Evolutionary conservation across 202 grass and related monocot species (phyloP).

Genomic region (Zizania palustris): DNA sequence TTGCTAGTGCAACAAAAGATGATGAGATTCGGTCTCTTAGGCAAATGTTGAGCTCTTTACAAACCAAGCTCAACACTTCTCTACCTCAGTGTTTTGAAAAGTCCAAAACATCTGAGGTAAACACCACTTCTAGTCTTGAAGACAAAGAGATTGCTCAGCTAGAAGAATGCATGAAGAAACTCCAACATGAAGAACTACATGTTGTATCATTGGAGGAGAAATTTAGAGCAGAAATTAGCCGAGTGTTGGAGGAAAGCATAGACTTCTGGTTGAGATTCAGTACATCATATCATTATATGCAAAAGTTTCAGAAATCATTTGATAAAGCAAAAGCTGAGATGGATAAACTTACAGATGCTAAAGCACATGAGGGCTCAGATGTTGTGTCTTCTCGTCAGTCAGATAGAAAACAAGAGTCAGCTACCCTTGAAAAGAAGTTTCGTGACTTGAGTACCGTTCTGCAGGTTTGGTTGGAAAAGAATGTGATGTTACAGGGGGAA

Average conservation of each 20-base stretch:
- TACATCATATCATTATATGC: conserved; percentile 90
- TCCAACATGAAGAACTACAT: conserved; percentile 48
- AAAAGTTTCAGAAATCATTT: conserved; percentile 74
- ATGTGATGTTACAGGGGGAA: conserved; percentile 71
- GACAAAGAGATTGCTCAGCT: conserved; percentile 46
- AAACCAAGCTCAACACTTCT: conserved; percentile 57
- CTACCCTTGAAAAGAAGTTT: conserved; percentile 75
- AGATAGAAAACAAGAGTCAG: conserved; percentile 61
- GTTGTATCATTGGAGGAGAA: conserved; percentile 62
- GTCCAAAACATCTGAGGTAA: conserved; percentile 44
- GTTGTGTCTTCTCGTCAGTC: conserved; percentile 39
- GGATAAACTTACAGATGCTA: conserved; percentile 55
- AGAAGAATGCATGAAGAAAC: conserved; percentile 71
- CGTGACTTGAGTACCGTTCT: conserved; percentile 83
- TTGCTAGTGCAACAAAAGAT: conserved; percentile 69
- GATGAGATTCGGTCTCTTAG: conserved; percentile 76
- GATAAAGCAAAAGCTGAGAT: conserved; percentile 60
- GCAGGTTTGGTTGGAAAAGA: conserved; percentile 96
- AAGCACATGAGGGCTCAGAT: conserved; percentile 35
- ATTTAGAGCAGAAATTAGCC: conserved; percentile 73
- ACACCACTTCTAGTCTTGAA: conserved; percentile 39
- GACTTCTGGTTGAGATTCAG: conserved; percentile 98
- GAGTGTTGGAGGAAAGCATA: conserved; percentile 74
- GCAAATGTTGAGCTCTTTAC: conserved; percentile 73
- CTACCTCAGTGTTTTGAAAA: conserved; percentile 42